Conservation (phyloP, 192 early-diverging fungal genomes). For the Geranomyces variabilis region DNA sequence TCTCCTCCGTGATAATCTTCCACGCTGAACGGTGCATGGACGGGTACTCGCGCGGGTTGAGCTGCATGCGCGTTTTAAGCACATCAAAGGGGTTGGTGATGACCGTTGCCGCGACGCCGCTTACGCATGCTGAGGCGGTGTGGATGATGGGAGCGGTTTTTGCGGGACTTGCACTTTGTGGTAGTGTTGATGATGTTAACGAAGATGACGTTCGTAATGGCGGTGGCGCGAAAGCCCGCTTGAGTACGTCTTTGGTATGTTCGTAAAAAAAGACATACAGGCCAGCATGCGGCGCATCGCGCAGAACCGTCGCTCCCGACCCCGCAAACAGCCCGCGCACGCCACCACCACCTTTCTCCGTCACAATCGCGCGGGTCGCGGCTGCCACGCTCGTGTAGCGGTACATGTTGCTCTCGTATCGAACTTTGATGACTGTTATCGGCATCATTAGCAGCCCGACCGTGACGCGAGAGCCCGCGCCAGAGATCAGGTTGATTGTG, state of each 20-base stretch:
- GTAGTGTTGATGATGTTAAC: no score
- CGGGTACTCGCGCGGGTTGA: slow-evolving; percentile 74
- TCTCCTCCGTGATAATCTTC: slow-evolving; percentile 68
- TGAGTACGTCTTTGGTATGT: slow-evolving; percentile 60
- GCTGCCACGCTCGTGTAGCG: slow-evolving; percentile 72
- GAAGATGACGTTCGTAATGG: neutral
- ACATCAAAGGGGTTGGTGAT: slow-evolving; percentile 94
- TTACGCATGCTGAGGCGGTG: slow-evolving; percentile 65
- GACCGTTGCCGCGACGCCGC: slow-evolving; percentile 74
- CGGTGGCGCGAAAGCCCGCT: slow-evolving; percentile 37
- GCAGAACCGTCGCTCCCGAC: slow-evolving; percentile 80
- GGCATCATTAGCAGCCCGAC: slow-evolving; percentile 93
- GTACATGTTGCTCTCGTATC: slow-evolving; percentile 89
- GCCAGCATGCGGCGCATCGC: slow-evolving; percentile 91
- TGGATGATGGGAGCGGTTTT: slow-evolving; percentile 51
- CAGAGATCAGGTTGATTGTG: slow-evolving; percentile 39
- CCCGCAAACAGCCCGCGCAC: slow-evolving; percentile 83
- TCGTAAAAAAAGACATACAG: slow-evolving; percentile 91
- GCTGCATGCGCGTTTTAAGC: slow-evolving; percentile 90
- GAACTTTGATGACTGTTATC: slow-evolving; percentile 88
- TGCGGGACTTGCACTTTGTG: no score
- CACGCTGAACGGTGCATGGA: slow-evolving; percentile 48
- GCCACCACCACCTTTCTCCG: slow-evolving; percentile 64
- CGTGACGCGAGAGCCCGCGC: slow-evolving; percentile 40
- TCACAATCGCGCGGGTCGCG: slow-evolving; percentile 71